A percentile compares a stretch with the other conserved stretches of the same genome.
phyloP scores from a whole-genome alignment of 139 green algal species.

The Chlamydomonas urium region DNA sequence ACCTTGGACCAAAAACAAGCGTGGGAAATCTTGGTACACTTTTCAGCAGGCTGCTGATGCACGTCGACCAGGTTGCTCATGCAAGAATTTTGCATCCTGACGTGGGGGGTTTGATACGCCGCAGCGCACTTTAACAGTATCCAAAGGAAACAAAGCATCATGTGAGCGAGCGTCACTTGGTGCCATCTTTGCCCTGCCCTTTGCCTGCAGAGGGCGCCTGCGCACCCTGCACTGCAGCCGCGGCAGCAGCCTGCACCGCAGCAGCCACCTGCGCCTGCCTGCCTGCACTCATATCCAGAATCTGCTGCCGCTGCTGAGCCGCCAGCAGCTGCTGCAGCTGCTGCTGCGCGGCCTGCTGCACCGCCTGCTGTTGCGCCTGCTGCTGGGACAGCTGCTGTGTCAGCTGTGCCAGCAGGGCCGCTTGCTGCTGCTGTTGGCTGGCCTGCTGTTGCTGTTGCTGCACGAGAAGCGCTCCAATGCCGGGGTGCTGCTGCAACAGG shows the following conservation, averaged over 20 bases:
- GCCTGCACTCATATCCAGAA: constrained; percentile 2
- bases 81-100: too few relatives aligned
- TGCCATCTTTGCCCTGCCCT: too few relatives aligned
- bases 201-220: too few relatives aligned
- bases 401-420: background rate
- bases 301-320: background rate
- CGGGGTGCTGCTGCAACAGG: constrained; percentile 4
- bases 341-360: background rate
- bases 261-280: background rate
- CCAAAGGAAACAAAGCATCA: too few relatives aligned
- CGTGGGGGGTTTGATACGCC: too few relatives aligned
- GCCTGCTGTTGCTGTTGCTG: background rate
- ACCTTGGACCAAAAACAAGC: too few relatives aligned
- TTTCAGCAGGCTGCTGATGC: too few relatives aligned
- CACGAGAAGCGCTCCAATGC: background rate
- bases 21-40: too few relatives aligned
- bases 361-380: background rate
- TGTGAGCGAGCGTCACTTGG: too few relatives aligned
- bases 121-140: too few relatives aligned
- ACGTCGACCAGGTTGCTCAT: too few relatives aligned
- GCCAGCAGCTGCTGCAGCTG: background rate
- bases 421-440: background rate
- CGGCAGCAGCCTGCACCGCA: constrained; percentile 5
- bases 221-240: too few relatives aligned
- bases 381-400: background rate